Base-by-base conservation (phyloP, 2,329 filamentous ascomycete genomes). In the Pyricularia sp. region DNA sequence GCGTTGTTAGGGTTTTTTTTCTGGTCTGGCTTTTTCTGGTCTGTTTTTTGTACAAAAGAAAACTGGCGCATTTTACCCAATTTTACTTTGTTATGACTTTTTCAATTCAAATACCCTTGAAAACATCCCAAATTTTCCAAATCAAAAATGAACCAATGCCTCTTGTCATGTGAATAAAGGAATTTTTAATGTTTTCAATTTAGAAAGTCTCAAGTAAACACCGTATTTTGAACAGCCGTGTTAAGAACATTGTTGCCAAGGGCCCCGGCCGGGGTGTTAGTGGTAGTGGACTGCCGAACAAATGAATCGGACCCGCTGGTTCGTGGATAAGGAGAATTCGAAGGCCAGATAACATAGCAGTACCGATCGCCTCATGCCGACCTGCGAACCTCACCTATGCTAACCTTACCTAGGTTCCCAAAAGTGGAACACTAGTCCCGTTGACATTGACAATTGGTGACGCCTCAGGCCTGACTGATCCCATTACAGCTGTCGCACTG, bases 11-110 rank as follows among this genome's bases (percentile, higher is more conserved):
- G 53, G 53, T 26, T 57, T 26, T 40, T 5, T 57, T 57, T 57
- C 16, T 26, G 53, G 53, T 57, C 24, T 57, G 53, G 53, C 53
- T 26, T 26, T 24, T 57, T 26, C 22, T 57, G 53, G 53, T 26
- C 53, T 57, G 22, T 26, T 57, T 55, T 55, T 40, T 40, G 53
- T 57, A 57, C 22, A 57, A 57, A 57, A 57, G 53, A 57, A 57
- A 57, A 57, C 53, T 57, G 53, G 53, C 53, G 53, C 53, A 57
- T 57, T 57, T 57, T 57, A 57, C 53, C 53, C 53, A 57, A 57
- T 26, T 57, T 57, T 57, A 57, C 40, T 57, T 57, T 26, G 22
- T 57, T 57, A 57, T 57, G 53, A 57, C 53, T 24, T 57, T 55
- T 57, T 57, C 9, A 57, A 57, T 57, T 57, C 8, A 24, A 57